Conservation (phyloP, 208 protist genomes). For the Zelonia costaricensis region DNA sequence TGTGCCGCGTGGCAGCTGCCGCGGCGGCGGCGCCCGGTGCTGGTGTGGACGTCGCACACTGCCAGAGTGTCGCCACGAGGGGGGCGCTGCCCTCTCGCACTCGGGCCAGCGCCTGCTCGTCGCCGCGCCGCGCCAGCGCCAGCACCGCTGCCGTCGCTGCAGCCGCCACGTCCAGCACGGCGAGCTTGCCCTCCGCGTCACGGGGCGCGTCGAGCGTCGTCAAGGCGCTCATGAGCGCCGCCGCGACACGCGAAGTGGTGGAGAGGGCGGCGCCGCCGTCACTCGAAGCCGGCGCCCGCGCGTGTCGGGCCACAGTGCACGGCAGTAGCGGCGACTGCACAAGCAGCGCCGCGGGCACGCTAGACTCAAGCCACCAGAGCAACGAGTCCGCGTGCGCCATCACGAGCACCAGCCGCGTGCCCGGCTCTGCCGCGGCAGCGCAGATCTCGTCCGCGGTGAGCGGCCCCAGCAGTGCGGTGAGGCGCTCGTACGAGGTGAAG, state of each 20-base stretch:
- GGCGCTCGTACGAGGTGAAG: conserved; percentile 69
- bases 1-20: background rate
- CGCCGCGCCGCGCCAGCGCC: background rate
- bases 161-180: conserved; percentile 10
- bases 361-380: conserved; percentile 13
- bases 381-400: conserved; percentile 5
- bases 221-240: conserved; percentile 15
- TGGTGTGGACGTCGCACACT: background rate
- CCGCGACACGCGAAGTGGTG: conserved; percentile 4
- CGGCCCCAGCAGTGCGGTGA: conserved; percentile 39
- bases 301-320: conserved; percentile 25
- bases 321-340: conserved; percentile 33
- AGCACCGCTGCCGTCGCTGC: conserved; percentile 3
- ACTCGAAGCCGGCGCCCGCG: background rate
- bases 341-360: conserved; percentile 4
- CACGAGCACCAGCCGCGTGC: conserved; percentile 14
- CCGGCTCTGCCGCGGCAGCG: background rate
- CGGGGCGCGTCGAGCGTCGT: background rate
- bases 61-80: conserved; percentile 8
- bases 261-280: background rate
- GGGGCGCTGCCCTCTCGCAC: conserved; percentile 6
- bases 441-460: conserved; percentile 9
- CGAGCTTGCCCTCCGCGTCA: background rate
- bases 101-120: background rate
- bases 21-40: too few species aligned